These are phyloP conservation scores for Eleusine coracana DNA, from an alignment of 176 grass and related monocot species.

Conservation along the genomic window DNA sequence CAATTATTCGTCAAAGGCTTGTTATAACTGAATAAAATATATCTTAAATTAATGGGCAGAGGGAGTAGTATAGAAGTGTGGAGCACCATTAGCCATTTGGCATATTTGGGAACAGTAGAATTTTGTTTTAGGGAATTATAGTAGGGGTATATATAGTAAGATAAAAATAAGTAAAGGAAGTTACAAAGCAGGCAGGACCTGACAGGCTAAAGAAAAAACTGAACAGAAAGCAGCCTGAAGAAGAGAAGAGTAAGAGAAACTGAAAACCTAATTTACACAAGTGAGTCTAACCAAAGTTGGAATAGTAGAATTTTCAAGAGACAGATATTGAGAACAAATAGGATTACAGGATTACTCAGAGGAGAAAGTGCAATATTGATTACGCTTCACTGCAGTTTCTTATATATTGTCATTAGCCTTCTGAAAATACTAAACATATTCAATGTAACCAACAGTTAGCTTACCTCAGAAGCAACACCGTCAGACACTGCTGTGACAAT, in stretches of 20 bases:
- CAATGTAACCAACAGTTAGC: constrained; percentile 13
- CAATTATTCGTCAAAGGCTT: too few relatives aligned
- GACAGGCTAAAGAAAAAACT: too few relatives aligned
- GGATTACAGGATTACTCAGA: neutral
- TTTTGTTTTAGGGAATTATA: too few relatives aligned
- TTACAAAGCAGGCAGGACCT: too few relatives aligned
- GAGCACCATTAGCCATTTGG: neutral
- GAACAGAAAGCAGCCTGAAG: too few relatives aligned
- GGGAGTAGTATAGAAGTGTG: neutral
- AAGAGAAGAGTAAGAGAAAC: too few relatives aligned
- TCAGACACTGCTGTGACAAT: constrained; percentile 72
- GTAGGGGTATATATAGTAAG: too few relatives aligned
- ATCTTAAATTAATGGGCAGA: neutral
- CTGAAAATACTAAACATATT: neutral
- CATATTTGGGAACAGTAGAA: constrained; percentile 5
- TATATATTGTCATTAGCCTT: neutral
- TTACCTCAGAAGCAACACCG: constrained; percentile 72
- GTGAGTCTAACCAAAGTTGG: too few relatives aligned
- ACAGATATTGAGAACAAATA: neutral
- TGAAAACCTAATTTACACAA: too few relatives aligned
- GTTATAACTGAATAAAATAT: too few relatives aligned
- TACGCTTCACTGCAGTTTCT: neutral
- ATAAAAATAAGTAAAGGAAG: too few relatives aligned
- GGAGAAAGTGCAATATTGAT: neutral
- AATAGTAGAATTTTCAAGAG: neutral